Percentiles rank a stretch among this genome's conserved stretches.
phyloP scores from a whole-genome alignment of 352 stramenopile species.

The Peronospora tabacina region DNA sequence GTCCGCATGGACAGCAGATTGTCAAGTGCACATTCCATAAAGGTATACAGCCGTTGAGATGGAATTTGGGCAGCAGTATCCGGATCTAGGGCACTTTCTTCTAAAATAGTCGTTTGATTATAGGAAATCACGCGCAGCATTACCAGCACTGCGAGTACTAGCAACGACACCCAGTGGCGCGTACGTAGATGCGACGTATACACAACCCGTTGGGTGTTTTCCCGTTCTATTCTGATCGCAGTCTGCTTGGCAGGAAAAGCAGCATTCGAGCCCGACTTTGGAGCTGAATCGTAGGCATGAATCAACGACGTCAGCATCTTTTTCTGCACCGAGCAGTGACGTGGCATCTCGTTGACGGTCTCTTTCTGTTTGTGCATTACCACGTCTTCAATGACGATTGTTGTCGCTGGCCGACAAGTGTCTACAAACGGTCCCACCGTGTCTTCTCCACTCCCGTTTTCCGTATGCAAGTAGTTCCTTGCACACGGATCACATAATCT shows the following conservation, averaged over 20 bases:
- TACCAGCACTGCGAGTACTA: conserved; percentile 27
- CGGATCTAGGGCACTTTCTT: conserved; percentile 12
- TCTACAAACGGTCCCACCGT: conserved; percentile 23
- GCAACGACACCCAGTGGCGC: conserved; percentile 46
- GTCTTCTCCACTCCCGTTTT: conserved; percentile 20
- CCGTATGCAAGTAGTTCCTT: conserved; percentile 44
- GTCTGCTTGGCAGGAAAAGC: conserved; percentile 1
- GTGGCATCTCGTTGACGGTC: conserved; percentile 7
- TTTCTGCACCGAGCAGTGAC: conserved; percentile 21
- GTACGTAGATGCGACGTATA: conserved; percentile 39
- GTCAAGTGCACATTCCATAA: conserved; percentile 35
- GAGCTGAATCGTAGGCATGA: conserved; percentile 8
- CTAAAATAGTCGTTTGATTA: conserved; percentile 20
- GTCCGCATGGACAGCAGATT: conserved; percentile 45
- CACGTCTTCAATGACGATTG: conserved; percentile 15
- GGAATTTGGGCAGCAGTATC: conserved; percentile 4
- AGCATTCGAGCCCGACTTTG: neutral
- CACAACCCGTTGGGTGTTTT: conserved; percentile 1
- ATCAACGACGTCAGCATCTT: conserved; percentile 21
- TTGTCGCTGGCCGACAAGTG: conserved; percentile 20
- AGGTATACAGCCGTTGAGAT: conserved; percentile 14
- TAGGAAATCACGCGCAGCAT: conserved; percentile 34
- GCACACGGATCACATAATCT: conserved; percentile 66
- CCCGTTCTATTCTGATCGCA: neutral
- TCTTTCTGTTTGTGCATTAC: conserved; percentile 7